Percentiles rank a stretch among this genome's conserved stretches.
Evolutionary conservation across 2,329 filamentous ascomycete species (phyloP).

Genomic region (Claviceps capensis): DNA sequence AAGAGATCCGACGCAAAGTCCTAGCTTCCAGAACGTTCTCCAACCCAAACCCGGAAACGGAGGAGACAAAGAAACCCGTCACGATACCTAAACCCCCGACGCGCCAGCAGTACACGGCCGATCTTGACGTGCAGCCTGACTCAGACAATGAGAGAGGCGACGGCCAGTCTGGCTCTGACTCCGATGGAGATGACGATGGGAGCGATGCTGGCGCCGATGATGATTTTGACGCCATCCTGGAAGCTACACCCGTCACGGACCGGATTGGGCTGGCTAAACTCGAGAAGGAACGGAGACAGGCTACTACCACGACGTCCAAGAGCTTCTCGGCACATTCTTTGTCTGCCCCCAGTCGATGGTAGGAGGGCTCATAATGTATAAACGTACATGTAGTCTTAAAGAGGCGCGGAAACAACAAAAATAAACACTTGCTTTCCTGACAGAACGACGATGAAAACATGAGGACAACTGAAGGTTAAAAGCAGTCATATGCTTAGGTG

Average conservation of each 20-base stretch:
- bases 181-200: constrained; percentile 47
- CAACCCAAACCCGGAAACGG: constrained; percentile 32
- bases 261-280: constrained; percentile 52
- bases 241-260: constrained; percentile 81
- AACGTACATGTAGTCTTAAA: no score
- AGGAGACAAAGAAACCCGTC: constrained; percentile 43
- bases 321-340: constrained; percentile 37
- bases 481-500: no score
- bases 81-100: constrained; percentile 46
- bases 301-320: constrained; percentile 33
- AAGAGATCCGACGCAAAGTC: constrained; percentile 79
- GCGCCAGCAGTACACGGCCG: constrained; percentile 32
- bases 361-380: neutral
- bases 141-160: constrained; percentile 47
- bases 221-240: constrained; percentile 85
- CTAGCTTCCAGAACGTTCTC: constrained; percentile 81
- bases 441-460: no score
- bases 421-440: no score
- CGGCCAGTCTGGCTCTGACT: constrained; percentile 23
- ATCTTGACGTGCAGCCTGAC: constrained; percentile 45
- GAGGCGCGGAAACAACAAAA: no score
- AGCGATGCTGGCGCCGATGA: constrained; percentile 45
- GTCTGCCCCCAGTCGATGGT: constrained; percentile 36
- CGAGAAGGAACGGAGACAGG: constrained; percentile 39
- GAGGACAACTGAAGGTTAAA: no score